Percentiles rank a stretch among this genome's conserved stretches.
These are phyloP conservation scores for Dalechampia spathulata DNA, from an alignment of 441 rosid species.

Conservation along the genomic window DNA sequence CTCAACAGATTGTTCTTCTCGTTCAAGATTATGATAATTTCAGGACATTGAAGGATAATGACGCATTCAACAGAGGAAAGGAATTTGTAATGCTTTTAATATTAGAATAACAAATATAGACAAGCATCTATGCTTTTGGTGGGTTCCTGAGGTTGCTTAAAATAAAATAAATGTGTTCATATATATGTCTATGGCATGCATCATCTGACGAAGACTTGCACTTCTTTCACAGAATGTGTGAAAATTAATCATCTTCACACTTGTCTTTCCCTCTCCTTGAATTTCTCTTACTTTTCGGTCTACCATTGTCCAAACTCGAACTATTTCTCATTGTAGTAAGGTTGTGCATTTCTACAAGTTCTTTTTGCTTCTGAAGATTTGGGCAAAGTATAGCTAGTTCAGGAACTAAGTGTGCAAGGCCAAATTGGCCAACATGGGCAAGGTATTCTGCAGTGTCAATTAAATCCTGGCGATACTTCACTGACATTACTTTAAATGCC, in stretches of 20 bases:
- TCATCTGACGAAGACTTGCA: too few relatives aligned
- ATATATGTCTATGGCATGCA: too few relatives aligned
- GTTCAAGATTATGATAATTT: slow-evolving; percentile 31
- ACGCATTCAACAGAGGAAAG: not conserved
- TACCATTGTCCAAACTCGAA: slow-evolving; percentile 2
- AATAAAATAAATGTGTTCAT: too few relatives aligned
- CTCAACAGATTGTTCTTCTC: slow-evolving; percentile 11
- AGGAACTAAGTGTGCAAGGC: slow-evolving; percentile 30
- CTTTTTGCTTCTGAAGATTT: slow-evolving; percentile 33
- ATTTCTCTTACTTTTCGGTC: slow-evolving; percentile 8
- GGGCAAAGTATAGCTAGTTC: slow-evolving; percentile 43
- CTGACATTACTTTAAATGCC: slow-evolving; percentile 33
- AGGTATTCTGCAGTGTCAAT: slow-evolving; percentile 27
- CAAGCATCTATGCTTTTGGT: too few relatives aligned
- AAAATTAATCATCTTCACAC: too few relatives aligned
- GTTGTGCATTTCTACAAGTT: slow-evolving; percentile 31
- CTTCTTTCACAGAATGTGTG: too few relatives aligned
- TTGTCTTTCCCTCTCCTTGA: slow-evolving; percentile 34
- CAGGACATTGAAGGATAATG: not conserved
- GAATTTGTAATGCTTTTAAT: too few relatives aligned
- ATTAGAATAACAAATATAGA: too few relatives aligned
- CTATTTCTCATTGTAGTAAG: slow-evolving; percentile 20
- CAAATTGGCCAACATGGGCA: slow-evolving; percentile 38
- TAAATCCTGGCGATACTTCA: slow-evolving; percentile 23
- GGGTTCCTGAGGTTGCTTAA: too few relatives aligned